Percentiles rank a stretch among this genome's conserved stretches.
Conservation (phyloP, 1,284 basidiomycete genomes). For the Boletus holoroseus region DNA sequence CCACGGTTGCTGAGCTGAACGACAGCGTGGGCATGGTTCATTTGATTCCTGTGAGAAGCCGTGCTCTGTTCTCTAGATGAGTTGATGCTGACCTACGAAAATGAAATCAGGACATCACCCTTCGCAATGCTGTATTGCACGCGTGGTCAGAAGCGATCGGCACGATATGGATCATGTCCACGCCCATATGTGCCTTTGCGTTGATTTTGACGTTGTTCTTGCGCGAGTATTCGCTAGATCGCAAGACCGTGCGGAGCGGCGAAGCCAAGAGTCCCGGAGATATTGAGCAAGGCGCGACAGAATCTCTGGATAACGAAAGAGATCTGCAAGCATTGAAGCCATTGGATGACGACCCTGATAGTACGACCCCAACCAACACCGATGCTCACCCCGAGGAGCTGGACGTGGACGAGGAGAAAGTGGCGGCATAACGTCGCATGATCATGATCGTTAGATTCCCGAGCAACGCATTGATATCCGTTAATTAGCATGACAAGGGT, state of each 20-base stretch:
- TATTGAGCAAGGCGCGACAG: constrained; percentile 7
- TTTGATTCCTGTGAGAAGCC: constrained; percentile 45
- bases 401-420: background rate
- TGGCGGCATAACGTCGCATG: background rate
- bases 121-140: constrained; percentile 51
- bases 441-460: constrained; percentile 3
- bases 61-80: background rate
- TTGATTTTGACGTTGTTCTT: constrained; percentile 58
- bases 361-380: constrained; percentile 2
- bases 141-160: constrained; percentile 67
- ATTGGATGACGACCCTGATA: constrained; percentile 9
- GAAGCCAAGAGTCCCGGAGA: constrained; percentile 24
- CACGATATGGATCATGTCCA: constrained; percentile 68
- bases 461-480: constrained; percentile 5
- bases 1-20: constrained; percentile 50
- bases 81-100: background rate
- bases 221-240: constrained; percentile 57
- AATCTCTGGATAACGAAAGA: background rate
- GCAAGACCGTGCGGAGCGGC: constrained; percentile 46
- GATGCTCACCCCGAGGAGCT: background rate
- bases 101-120: constrained; percentile 40
- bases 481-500: background rate
- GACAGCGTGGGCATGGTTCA: constrained; percentile 52
- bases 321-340: background rate
- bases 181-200: constrained; percentile 53